These are phyloP conservation scores for Fusarium chuoi DNA, from an alignment of 2,329 filamentous ascomycete genomes.

Conservation along the genomic window DNA sequence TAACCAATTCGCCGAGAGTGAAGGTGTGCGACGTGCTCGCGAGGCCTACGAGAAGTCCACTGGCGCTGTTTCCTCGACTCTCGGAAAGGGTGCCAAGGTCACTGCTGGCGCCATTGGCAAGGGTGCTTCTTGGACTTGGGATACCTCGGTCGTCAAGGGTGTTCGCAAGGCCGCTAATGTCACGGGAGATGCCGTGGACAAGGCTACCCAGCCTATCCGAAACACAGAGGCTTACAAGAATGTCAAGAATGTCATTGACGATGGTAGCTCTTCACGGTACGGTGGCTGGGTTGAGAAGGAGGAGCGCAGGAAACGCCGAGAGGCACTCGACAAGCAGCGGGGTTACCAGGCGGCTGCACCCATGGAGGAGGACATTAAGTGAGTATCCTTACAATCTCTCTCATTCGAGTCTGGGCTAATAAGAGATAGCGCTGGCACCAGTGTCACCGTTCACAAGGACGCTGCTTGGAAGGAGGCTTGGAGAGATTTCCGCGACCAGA, in stretches of 20 bases:
- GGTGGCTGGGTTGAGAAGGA: conserved; percentile 98
- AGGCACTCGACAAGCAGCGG: conserved; percentile 74
- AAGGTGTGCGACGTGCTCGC: conserved; percentile 85
- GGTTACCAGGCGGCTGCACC: conserved; percentile 63
- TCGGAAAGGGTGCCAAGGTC: conserved; percentile 81
- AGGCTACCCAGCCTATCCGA: conserved; percentile 92
- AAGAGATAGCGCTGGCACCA: conserved; percentile 81
- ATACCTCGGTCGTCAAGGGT: conserved; percentile 91
- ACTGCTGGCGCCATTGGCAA: conserved; percentile 90
- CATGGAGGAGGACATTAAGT: conserved; percentile 88
- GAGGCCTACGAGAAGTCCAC: conserved; percentile 89
- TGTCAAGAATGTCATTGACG: conserved; percentile 95
- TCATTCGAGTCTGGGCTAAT: conserved; percentile 43
- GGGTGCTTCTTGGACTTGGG: conserved; percentile 96
- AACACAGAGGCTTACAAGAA: conserved; percentile 95
- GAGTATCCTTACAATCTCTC: conserved; percentile 55
- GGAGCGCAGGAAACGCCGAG: conserved; percentile 83
- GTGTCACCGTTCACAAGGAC: conserved; percentile 95
- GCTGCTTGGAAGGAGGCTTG: conserved; percentile 98
- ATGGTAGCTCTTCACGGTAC: conserved; percentile 94
- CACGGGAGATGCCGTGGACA: conserved; percentile 88
- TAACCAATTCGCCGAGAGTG: conserved; percentile 92
- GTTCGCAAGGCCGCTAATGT: conserved; percentile 86
- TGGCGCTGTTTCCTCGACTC: conserved; percentile 81
- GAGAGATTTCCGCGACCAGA: conserved; percentile 92